Conservation (phyloP, 805 yeast genomes). For the Nakazawaea ernobii region DNA sequence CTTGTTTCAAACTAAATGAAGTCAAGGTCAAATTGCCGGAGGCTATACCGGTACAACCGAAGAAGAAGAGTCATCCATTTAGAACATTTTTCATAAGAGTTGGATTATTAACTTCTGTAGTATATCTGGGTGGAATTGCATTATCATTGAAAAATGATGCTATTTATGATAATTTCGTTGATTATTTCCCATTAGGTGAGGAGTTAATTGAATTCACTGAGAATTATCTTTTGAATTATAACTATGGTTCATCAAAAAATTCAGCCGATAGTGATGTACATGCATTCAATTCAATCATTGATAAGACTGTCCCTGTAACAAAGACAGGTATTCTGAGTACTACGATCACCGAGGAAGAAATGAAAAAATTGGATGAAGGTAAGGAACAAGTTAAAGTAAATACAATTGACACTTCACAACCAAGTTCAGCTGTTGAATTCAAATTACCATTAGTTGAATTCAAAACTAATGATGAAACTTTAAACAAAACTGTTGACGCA, state of each 20-base stretch:
- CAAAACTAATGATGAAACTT: constrained; percentile 22
- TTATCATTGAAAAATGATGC: constrained; percentile 50
- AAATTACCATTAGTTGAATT: constrained; percentile 26
- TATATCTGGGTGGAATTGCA: constrained; percentile 59
- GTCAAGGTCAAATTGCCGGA: constrained; percentile 9
- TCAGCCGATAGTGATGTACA: constrained; percentile 17
- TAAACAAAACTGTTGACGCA: constrained; percentile 27
- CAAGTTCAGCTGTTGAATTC: constrained; percentile 13
- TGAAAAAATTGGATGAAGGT: constrained; percentile 10
- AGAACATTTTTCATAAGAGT: constrained; percentile 21
- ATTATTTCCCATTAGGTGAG: constrained; percentile 62
- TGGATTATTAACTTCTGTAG: constrained; percentile 19
- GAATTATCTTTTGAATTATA: constrained; percentile 15
- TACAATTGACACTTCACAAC: constrained; percentile 12
- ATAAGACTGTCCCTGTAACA: constrained; percentile 32
- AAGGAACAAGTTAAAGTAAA: not conserved
- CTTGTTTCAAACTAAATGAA: not conserved
- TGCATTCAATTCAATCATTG: constrained; percentile 29
- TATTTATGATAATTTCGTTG: constrained; percentile 56
- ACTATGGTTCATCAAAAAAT: constrained; percentile 15
- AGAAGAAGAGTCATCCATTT: constrained; percentile 17
- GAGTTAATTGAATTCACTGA: constrained; percentile 45
- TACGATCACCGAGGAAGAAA: constrained; percentile 22
- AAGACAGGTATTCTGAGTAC: constrained; percentile 32
- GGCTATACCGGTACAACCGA: not conserved